Conservation (phyloP, 1,284 basidiomycete species). For the Ganoderma sinense region DNA sequence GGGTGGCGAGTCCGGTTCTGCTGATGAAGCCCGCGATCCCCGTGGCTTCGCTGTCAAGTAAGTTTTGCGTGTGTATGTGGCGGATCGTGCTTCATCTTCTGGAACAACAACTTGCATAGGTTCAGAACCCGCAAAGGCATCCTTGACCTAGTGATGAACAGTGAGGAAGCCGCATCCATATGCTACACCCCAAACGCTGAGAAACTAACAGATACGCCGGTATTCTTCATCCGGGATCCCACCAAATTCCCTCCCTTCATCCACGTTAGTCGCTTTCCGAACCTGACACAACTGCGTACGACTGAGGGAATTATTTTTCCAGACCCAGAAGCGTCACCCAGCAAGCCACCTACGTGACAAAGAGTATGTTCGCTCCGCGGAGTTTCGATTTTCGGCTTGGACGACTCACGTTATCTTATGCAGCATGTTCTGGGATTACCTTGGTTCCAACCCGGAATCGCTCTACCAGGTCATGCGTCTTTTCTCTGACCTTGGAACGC, state of each 20-base stretch:
- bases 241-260: constrained; percentile 91
- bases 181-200: not conserved
- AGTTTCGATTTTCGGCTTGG: not conserved
- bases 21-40: constrained; percentile 91
- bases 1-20: constrained; percentile 86
- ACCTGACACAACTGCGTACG: not conserved
- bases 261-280: constrained; percentile 51
- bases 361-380: constrained; percentile 33
- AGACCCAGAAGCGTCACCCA: constrained; percentile 89
- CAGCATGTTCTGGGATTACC: constrained; percentile 70
- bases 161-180: constrained; percentile 15
- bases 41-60: constrained; percentile 57
- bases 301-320: constrained; percentile 7
- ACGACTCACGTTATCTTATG: constrained; percentile 3
- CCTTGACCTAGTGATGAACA: constrained; percentile 91
- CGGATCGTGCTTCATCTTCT: not conserved
- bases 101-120: constrained; percentile 22
- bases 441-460: constrained; percentile 89
- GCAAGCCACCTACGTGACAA: constrained; percentile 85
- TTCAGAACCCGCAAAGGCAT: constrained; percentile 82
- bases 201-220: constrained; percentile 66
- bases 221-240: constrained; percentile 88
- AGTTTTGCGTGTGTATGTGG: constrained; percentile 3
- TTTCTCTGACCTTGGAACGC: constrained; percentile 91
- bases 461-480: constrained; percentile 87